Evolutionary conservation across 1,284 basidiomycete species (phyloP), one percentile per base, ranked within the genome.

Genomic region (Vanrija humicola): DNA sequence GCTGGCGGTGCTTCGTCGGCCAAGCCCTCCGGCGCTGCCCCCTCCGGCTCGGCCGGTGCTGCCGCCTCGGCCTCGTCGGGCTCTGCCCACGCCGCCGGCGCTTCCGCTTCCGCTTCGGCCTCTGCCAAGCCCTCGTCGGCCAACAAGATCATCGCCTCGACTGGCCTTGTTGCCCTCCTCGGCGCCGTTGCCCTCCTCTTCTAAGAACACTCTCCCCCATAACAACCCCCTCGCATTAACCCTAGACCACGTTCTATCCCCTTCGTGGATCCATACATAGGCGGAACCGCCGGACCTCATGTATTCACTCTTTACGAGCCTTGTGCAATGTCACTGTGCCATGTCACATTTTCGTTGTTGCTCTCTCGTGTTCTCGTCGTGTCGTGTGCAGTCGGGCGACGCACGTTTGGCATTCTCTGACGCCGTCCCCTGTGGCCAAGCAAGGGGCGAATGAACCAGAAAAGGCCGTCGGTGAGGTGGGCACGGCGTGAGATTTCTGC

Each of bases 111-210:
- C 10, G 45, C 54, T 29, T 42, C 55, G 10, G n/a, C 55, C 40
- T 15, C 52, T 23, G 21, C 21, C 19, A 16, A 46, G 23, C 43
- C 46, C 34, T 34, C 54, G 23, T 62, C 53, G 12, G 56, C 54
- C 28, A 43, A 43, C 51, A 29, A 40, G 45, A 26, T 66, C 46
- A 65, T 61, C 46, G 59, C 51, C 46, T 57, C 59, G 52, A 39
- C 57, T 38, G 56, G 46, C 48, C 34, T 54, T 42, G 43, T 58
- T 40, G 56, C 66, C 48, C 54, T 58, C 55, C 63, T 61, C 50
- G 66, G 64, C 54, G 59, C 61, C 54, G 45, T 66, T 38, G 67
- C 59, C 48, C 47, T 64, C 52, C 58, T 63, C 40, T 46, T 55
- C 52, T 69, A 66, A 66, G 56, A 28, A 12, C 26, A 6, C 28